A percentile compares a stretch with the other conserved stretches of the same genome.
Evolutionary conservation across 768 basidiomycete genomes (phyloP).

Genomic region (Hydnum rufescens): DNA sequence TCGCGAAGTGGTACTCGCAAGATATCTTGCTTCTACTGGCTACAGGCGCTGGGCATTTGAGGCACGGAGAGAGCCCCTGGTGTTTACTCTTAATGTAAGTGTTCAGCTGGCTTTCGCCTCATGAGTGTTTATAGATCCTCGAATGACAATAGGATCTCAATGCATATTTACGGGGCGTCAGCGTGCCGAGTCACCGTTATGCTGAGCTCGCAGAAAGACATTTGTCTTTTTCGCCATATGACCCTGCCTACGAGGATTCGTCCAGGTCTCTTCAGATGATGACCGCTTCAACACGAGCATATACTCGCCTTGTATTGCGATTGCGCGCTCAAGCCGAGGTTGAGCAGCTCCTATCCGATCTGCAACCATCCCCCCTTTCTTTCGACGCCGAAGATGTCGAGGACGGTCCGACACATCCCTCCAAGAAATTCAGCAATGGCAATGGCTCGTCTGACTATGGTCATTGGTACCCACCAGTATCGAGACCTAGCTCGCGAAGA

Average conservation of each 20-base stretch:
- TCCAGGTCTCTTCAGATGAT: slow-evolving; percentile 6
- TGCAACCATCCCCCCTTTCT: neutral
- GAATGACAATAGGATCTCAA: slow-evolving; percentile 40
- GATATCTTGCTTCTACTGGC: slow-evolving; percentile 50
- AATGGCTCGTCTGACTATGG: neutral
- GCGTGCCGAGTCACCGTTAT: slow-evolving; percentile 55
- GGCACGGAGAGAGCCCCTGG: slow-evolving; percentile 32
- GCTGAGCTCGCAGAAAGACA: slow-evolving; percentile 37
- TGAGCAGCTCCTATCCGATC: slow-evolving; percentile 14
- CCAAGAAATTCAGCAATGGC: neutral
- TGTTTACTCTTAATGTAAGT: slow-evolving; percentile 40
- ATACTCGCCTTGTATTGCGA: slow-evolving; percentile 60
- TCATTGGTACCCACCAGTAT: neutral
- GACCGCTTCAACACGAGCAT: slow-evolving; percentile 46
- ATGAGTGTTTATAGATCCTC: neutral
- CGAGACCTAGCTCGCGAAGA: neutral
- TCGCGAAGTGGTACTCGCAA: slow-evolving; percentile 45
- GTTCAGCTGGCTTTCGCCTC: slow-evolving; percentile 12
- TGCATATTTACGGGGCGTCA: slow-evolving; percentile 63
- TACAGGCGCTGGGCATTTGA: slow-evolving; percentile 40
- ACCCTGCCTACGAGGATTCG: neutral
- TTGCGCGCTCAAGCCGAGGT: slow-evolving; percentile 64
- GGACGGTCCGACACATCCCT: neutral
- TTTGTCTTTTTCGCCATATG: slow-evolving; percentile 24
- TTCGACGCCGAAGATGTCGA: neutral